Evolutionary conservation across 805 yeast genomes (phyloP).

Genomic region (Zygosaccharomyces rouxii): DNA sequence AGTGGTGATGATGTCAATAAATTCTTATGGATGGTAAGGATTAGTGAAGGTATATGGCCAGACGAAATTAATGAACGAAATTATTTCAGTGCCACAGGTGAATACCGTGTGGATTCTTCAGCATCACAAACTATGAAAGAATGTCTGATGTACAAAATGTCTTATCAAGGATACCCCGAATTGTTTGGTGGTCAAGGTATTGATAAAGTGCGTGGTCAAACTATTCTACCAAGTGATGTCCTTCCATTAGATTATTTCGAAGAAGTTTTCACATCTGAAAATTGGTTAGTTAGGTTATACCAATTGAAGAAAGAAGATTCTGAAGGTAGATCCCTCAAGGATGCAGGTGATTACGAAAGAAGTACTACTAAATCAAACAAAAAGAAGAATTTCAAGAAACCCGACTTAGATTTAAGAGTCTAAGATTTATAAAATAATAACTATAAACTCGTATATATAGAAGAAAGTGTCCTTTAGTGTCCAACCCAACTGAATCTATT

Average conservation of each 20-base stretch:
- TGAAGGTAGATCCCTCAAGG: slow-evolving; percentile 71
- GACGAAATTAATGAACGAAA: slow-evolving; percentile 88
- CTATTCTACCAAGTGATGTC: slow-evolving; percentile 48
- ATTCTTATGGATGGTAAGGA: slow-evolving; percentile 97
- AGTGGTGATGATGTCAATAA: slow-evolving; percentile 96
- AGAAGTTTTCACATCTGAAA: slow-evolving; percentile 92
- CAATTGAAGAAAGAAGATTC: slow-evolving; percentile 85
- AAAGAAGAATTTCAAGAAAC: slow-evolving; percentile 47
- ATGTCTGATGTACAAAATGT: slow-evolving; percentile 91
- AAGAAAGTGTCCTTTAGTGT: neutral
- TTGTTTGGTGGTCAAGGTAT: slow-evolving; percentile 53
- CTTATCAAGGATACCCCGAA: slow-evolving; percentile 80
- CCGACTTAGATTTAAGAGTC: slow-evolving; percentile 47
- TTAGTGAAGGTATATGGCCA: slow-evolving; percentile 99
- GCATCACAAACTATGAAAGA: slow-evolving; percentile 86
- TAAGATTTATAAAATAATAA: slow-evolving; percentile 8
- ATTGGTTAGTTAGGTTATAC: slow-evolving; percentile 94
- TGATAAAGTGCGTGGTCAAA: slow-evolving; percentile 89
- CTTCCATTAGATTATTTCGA: slow-evolving; percentile 71
- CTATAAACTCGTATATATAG: slow-evolving; percentile 3
- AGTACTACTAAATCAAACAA: slow-evolving; percentile 30
- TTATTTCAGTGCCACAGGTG: slow-evolving; percentile 81
- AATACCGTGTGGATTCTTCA: slow-evolving; percentile 75
- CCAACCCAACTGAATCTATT: slow-evolving; percentile 21
- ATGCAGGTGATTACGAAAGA: slow-evolving; percentile 53